A percentile compares a stretch with the other conserved stretches of the same genome.
These are phyloP conservation scores for Nicotiana tabacum DNA, from an alignment of 257 asterid genomes.

Conservation along the genomic window DNA sequence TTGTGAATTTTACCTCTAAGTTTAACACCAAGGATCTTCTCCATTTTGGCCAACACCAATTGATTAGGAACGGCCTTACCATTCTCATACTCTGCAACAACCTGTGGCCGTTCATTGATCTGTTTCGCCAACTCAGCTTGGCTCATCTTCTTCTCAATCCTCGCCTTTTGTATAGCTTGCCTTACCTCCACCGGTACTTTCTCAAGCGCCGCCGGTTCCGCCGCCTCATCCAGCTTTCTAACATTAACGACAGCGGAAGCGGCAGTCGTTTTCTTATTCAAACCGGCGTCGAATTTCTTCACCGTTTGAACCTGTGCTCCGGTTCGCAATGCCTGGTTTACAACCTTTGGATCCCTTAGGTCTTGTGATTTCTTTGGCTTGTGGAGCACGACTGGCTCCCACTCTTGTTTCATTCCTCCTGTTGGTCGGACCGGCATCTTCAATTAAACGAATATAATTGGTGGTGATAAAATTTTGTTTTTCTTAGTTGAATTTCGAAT, in stretches of 20 bases:
- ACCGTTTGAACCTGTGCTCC: slow-evolving; percentile 35
- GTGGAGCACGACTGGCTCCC: slow-evolving; percentile 46
- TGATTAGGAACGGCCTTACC: slow-evolving; percentile 49
- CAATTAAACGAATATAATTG: neutral
- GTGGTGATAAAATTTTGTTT: neutral
- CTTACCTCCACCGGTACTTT: slow-evolving; percentile 32
- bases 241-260: slow-evolving; percentile 20
- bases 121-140: slow-evolving; percentile 39
- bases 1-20: slow-evolving; percentile 25
- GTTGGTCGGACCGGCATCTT: slow-evolving; percentile 31
- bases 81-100: slow-evolving; percentile 42
- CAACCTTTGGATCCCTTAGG: slow-evolving; percentile 29
- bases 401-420: slow-evolving; percentile 30
- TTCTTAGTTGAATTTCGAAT: neutral
- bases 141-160: slow-evolving; percentile 43
- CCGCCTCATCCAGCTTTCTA: slow-evolving; percentile 39
- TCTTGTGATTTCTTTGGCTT: slow-evolving; percentile 29
- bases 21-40: slow-evolving; percentile 33
- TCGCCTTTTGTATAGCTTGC: slow-evolving; percentile 40
- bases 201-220: slow-evolving; percentile 38
- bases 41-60: slow-evolving; percentile 39
- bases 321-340: slow-evolving; percentile 38
- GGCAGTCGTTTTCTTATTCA: slow-evolving; percentile 22
- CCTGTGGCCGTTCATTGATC: slow-evolving; percentile 37
- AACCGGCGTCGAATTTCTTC: slow-evolving; percentile 36